phyloP scores from a whole-genome alignment of 371 early-diverging fungal species.

The Mucor sp. region DNA sequence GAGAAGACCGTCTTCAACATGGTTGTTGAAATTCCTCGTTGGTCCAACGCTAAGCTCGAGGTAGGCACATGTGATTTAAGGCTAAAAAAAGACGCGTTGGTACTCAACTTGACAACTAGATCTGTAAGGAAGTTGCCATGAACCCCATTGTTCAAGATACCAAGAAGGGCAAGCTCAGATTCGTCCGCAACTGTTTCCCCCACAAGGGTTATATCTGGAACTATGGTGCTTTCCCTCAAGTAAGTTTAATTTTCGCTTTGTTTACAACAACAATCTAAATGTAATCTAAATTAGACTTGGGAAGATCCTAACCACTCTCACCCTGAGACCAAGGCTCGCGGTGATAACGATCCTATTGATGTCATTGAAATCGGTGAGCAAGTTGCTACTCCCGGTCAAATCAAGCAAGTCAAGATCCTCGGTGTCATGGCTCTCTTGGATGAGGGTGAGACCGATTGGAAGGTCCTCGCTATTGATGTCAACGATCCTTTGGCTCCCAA shows the following conservation, averaged over 20 bases:
- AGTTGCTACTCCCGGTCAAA: conserved; percentile 85
- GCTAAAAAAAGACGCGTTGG: background rate
- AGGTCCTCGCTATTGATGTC: conserved; percentile 91
- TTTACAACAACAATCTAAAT: background rate
- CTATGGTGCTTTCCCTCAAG: conserved; percentile 91
- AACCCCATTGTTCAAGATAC: conserved; percentile 97
- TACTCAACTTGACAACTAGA: conserved; percentile 37
- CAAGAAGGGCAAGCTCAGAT: conserved; percentile 94
- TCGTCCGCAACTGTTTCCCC: conserved; percentile 93
- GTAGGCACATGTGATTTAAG: conserved; percentile 38
- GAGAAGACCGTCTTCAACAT: conserved; percentile 83
- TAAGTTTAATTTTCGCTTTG: conserved; percentile 9
- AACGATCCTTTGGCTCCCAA: conserved; percentile 88
- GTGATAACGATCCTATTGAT: conserved; percentile 97
- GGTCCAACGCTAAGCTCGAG: conserved; percentile 96
- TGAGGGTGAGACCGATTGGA: conserved; percentile 99
- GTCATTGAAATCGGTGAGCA: conserved; percentile 93
- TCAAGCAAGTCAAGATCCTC: conserved; percentile 96
- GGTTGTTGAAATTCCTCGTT: conserved; percentile 94
- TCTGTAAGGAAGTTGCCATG: conserved; percentile 76
- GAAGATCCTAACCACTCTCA: conserved; percentile 86
- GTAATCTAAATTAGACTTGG: conserved; percentile 72
- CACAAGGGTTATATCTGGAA: conserved; percentile 98
- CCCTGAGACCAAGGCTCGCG: conserved; percentile 80
- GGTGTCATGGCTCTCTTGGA: conserved; percentile 96